phyloP scores from a whole-genome alignment of 148 eudicot genomes.

The Fallopia convolvulus region DNA sequence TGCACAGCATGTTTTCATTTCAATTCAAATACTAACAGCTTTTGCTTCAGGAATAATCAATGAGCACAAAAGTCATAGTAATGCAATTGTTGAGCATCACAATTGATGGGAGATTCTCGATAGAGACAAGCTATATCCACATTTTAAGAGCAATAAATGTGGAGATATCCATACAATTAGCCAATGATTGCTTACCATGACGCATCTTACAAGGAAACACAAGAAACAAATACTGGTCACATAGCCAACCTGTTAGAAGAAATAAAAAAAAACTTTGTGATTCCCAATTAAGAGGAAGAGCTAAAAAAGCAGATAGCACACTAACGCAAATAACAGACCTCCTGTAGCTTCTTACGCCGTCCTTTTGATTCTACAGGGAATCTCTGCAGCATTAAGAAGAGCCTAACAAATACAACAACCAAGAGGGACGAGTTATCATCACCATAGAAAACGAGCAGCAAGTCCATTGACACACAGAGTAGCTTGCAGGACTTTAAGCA shows the following conservation, averaged over 20 bases:
- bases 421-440: background rate
- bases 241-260: constrained; percentile 59
- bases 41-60: no score
- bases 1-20: no score
- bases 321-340: constrained; percentile 34
- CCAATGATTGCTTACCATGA: constrained; percentile 57
- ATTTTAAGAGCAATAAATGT: background rate
- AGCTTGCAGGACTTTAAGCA: background rate
- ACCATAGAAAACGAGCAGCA: background rate
- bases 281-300: background rate
- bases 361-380: constrained; percentile 98
- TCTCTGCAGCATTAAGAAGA: constrained; percentile 86
- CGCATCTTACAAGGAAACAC: constrained; percentile 82
- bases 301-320: background rate
- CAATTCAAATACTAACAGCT: no score
- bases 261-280: background rate
- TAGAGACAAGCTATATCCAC: background rate
- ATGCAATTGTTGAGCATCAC: background rate
- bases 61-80: no score
- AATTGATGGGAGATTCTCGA: background rate
- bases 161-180: background rate
- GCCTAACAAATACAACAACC: constrained; percentile 37
- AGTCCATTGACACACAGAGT: background rate
- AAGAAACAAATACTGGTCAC: constrained; percentile 87
- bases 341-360: constrained; percentile 91